phyloP scores from a whole-genome alignment of 169 alveolate species.

The Pseudocohnilembus persalinus region DNA sequence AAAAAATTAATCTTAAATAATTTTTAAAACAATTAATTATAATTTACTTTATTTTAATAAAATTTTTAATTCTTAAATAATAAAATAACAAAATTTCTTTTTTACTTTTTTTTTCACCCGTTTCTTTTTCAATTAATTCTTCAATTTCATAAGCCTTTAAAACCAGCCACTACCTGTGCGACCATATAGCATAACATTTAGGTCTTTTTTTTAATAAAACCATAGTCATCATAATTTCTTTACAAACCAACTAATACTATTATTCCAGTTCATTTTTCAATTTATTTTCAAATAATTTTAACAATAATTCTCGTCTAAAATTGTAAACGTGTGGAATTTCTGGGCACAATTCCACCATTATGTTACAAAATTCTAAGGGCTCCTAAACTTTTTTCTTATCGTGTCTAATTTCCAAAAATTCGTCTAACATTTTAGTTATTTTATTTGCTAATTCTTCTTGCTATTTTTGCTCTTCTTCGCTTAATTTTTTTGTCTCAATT shows the following conservation, averaged over 20 bases:
- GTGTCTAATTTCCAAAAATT: constrained; percentile 36
- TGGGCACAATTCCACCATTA: constrained; percentile 44
- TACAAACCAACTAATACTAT: neutral
- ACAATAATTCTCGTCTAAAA: constrained; percentile 40
- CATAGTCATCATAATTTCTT: constrained; percentile 22
- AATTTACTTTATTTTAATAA: too few relatives aligned
- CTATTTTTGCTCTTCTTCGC: constrained; percentile 30
- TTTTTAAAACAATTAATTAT: too few relatives aligned
- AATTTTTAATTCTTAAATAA: too few relatives aligned
- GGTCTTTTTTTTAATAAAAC: constrained; percentile 34
- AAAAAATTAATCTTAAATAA: too few relatives aligned
- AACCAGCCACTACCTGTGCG: constrained; percentile 47
- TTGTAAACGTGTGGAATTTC: constrained; percentile 43
- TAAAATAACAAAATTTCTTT: neutral
- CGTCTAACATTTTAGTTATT: constrained; percentile 11
- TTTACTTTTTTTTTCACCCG: neutral
- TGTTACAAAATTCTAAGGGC: constrained; percentile 32
- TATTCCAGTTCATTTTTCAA: neutral
- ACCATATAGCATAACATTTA: constrained; percentile 43
- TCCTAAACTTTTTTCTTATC: constrained; percentile 8
- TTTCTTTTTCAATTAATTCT: neutral
- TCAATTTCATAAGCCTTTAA: constrained; percentile 32
- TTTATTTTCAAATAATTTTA: neutral
- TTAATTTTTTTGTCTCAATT: neutral
- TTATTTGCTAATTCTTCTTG: constrained; percentile 32